A percentile compares a stretch with the other conserved stretches of the same genome.
Conservation (phyloP, 305 asterid genomes). For the Ilex paraguariensis region DNA sequence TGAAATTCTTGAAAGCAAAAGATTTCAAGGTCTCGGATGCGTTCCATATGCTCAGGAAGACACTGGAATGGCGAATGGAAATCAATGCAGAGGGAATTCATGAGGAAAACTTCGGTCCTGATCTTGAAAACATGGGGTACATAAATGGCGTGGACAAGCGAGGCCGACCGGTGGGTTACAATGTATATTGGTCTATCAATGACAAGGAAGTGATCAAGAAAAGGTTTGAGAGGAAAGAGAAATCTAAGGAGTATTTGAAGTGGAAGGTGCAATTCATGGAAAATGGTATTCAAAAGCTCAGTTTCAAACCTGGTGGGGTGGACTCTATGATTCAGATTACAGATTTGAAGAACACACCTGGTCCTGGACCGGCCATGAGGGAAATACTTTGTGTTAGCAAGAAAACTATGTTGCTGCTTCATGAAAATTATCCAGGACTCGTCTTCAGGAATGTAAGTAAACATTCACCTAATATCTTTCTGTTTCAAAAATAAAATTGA, state of each 20-base stretch:
- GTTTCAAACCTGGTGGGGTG: slow-evolving; percentile 54
- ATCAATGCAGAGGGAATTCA: slow-evolving; percentile 26
- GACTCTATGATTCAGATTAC: slow-evolving; percentile 57
- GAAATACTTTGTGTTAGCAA: slow-evolving; percentile 45
- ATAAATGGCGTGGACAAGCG: slow-evolving; percentile 40
- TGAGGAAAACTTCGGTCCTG: slow-evolving; percentile 28
- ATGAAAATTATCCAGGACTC: slow-evolving; percentile 69
- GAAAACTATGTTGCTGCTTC: slow-evolving; percentile 47
- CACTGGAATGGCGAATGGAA: slow-evolving; percentile 62
- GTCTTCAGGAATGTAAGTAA: slow-evolving; percentile 59
- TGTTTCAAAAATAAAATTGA: no score
- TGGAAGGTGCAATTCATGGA: slow-evolving; percentile 74
- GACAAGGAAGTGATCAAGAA: slow-evolving; percentile 25
- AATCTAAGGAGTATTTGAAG: slow-evolving; percentile 37
- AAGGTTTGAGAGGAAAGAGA: slow-evolving; percentile 19
- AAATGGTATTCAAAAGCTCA: slow-evolving; percentile 50
- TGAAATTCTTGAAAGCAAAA: slow-evolving; percentile 62
- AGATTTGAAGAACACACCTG: slow-evolving; percentile 55
- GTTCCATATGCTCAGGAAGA: slow-evolving; percentile 41
- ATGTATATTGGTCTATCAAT: slow-evolving; percentile 25
- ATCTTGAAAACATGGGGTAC: slow-evolving; percentile 41
- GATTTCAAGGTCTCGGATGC: slow-evolving; percentile 58
- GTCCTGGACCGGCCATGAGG: slow-evolving; percentile 33
- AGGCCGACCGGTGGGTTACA: slow-evolving; percentile 61
- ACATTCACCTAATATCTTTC: no score